A percentile compares a stretch with the other conserved stretches of the same genome.
Conservation (phyloP, 805 yeast genomes). For the Ogataea methanolica region DNA sequence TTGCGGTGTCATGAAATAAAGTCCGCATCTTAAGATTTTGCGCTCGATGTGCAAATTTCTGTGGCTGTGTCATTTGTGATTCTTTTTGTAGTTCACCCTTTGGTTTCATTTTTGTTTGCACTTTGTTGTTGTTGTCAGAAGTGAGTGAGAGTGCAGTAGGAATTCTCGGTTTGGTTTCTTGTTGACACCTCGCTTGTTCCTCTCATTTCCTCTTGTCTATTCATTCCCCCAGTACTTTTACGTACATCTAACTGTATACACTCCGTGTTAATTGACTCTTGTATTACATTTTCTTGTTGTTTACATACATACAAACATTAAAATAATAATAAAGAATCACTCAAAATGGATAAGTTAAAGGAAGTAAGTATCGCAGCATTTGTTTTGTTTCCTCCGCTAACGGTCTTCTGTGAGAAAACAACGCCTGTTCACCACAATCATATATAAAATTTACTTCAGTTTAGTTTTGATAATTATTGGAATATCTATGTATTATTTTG, state of each 20-base stretch:
- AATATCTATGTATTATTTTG: no score
- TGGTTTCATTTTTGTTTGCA: not conserved
- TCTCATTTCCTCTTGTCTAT: not conserved
- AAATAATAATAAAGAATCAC: not conserved
- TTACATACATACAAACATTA: not conserved
- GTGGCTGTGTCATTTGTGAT: not conserved
- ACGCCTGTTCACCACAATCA: no score
- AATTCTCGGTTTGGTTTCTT: not conserved
- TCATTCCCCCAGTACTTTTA: no score
- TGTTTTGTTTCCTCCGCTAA: not conserved
- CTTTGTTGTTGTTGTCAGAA: not conserved
- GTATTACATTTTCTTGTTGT: not conserved
- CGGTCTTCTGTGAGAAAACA: no score
- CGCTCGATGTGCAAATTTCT: not conserved
- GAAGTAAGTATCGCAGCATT: slow-evolving; percentile 33
- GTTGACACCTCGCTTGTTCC: not conserved
- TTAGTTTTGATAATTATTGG: no score
- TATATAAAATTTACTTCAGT: no score
- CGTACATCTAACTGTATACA: no score
- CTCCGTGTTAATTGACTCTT: not conserved
- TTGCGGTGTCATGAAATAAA: no score
- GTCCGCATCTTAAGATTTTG: no score
- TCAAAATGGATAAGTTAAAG: slow-evolving; percentile 44
- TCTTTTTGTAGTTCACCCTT: not conserved
- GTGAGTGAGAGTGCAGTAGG: not conserved